Evolutionary conservation across 805 yeast species (phyloP), one percentile per base, ranked within the genome.

Genomic region (Nakazawaea anatomiae): DNA sequence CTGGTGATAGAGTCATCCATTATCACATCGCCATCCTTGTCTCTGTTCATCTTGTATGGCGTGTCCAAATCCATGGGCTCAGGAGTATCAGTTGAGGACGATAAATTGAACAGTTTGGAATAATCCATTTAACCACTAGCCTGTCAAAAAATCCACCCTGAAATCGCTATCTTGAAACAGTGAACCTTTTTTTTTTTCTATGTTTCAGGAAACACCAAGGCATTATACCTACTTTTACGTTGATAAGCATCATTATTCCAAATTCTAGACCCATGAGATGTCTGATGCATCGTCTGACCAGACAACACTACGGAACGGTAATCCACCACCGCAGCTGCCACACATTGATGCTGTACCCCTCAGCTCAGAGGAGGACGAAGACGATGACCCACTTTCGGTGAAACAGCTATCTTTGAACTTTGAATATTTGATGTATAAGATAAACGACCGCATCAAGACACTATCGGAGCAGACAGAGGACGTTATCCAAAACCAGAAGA

Each of bases 381-480:
- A 65, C 4, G 78, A 75, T 28, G 91, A 86, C 63, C 89, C 89
- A 1, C 66, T 86, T 29, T 79, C 82, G 10, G 73, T 86, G 14
- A 77, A 80, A 57, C 73, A 76, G 51, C 66, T 87, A 42, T 79
- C 87, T 0, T 68, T 83, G 28, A 77, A 75, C 48, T 85, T 77
- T 60, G 92, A 87, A 58, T 83, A 84, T 57, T 63, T 87, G 39
- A 61, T 85, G 61, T 83, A 71, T 66, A 80, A 79, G 60, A 82
- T 87, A 47, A 74, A 75, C 44, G 87, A 82, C 54, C 73, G 75
- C 48, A 73, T 85, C 6, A 65, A 73, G 27, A 66, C 70, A 2
- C 63, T 68, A n/a, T 57, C 68, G 10, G 62, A 64, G 38, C 57
- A 58, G 42, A 63, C 68, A 1, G 62, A 57, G 14, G 45, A 55